Conservation (phyloP, 139 green algal genomes). For the Chlamydomonas sp. region DNA sequence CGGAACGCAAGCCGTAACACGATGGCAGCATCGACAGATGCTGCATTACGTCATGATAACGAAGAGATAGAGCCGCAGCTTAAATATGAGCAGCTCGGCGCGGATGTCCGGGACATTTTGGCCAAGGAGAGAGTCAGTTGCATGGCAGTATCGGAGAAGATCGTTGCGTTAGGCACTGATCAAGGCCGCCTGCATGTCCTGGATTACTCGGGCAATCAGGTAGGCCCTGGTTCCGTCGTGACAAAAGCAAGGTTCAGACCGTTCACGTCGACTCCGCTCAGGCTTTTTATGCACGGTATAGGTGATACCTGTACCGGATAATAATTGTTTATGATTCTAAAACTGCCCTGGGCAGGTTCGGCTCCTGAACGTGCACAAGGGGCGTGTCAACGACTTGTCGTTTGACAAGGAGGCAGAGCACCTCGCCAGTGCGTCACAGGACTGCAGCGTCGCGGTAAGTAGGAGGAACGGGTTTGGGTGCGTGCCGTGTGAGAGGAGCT, state of each 20-base stretch:
- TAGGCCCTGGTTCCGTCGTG: conserved; percentile 20
- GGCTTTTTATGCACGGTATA: neutral
- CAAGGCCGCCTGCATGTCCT: conserved; percentile 84
- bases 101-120: conserved; percentile 62
- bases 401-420: conserved; percentile 86
- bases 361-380: conserved; percentile 74
- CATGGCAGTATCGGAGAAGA: conserved; percentile 84
- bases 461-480: neutral
- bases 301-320: neutral
- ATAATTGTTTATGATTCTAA: neutral
- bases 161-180: conserved; percentile 87
- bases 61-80: conserved; percentile 84
- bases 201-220: conserved; percentile 89
- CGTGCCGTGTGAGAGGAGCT: too few relatives aligned
- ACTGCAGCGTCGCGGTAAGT: conserved; percentile 80
- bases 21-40: too few relatives aligned
- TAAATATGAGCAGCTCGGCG: conserved; percentile 80
- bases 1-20: too few relatives aligned
- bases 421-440: conserved; percentile 84
- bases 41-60: neutral
- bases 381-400: conserved; percentile 77
- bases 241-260: neutral
- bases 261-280: neutral
- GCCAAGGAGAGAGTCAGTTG: conserved; percentile 56
- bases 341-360: conserved; percentile 27